A percentile compares a stretch with the other conserved stretches of the same genome.
These are phyloP conservation scores for Hura crepitans DNA, from an alignment of 441 rosid species.

Conservation along the genomic window DNA sequence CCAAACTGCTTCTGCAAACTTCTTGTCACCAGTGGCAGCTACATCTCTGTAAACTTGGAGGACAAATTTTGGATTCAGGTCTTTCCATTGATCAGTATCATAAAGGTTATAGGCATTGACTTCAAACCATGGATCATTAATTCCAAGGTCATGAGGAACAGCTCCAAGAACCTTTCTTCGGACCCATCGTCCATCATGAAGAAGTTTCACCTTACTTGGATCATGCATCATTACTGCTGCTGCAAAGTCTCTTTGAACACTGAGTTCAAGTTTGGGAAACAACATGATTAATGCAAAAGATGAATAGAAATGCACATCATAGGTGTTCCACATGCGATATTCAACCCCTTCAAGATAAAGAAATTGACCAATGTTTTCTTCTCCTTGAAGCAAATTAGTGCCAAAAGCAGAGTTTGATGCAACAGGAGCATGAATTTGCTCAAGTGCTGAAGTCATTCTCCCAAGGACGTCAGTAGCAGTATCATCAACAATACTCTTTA, in stretches of 20 bases:
- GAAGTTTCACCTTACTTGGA: conserved; percentile 56
- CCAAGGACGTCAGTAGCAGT: conserved; percentile 60
- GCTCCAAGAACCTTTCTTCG: conserved; percentile 83
- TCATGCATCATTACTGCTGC: conserved; percentile 91
- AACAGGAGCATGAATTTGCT: conserved; percentile 55
- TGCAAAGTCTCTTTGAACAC: conserved; percentile 86
- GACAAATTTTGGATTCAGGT: conserved; percentile 84
- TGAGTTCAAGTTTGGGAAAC: conserved; percentile 81
- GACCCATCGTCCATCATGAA: conserved; percentile 57
- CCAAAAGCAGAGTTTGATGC: conserved; percentile 77
- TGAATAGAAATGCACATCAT: conserved; percentile 86
- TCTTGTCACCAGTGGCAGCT: conserved; percentile 74
- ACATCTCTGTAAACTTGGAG: conserved; percentile 89
- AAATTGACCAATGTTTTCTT: conserved; percentile 92
- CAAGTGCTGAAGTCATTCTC: conserved; percentile 62
- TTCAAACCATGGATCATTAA: conserved; percentile 83
- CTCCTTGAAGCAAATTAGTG: conserved; percentile 78
- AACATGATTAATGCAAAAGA: conserved; percentile 79
- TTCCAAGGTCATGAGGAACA: conserved; percentile 88
- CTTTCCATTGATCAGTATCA: conserved; percentile 79
- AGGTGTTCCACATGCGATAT: conserved; percentile 92
- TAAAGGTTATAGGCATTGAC: conserved; percentile 68
- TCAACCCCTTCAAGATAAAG: conserved; percentile 86
- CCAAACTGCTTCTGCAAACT: conserved; percentile 76
- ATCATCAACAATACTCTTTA: conserved; percentile 34